Percentiles rank a stretch among this genome's conserved stretches.
Evolutionary conservation across 2,329 filamentous ascomycete species (phyloP).

Genomic region (Aspergillus versicolor): DNA sequence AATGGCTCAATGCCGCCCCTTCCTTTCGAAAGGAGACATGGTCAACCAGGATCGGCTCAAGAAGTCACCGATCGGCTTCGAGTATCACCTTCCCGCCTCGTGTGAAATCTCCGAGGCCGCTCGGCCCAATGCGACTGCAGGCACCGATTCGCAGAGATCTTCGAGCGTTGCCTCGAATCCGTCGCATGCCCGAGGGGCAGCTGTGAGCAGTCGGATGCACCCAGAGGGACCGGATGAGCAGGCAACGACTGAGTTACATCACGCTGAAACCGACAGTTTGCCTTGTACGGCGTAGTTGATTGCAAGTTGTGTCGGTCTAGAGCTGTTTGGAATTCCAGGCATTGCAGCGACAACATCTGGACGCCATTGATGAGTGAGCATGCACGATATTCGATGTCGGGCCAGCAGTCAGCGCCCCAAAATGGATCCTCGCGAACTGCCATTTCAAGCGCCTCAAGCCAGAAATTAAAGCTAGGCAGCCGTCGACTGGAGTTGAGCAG

Average conservation of each 20-base stretch:
- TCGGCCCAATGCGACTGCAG: conserved; percentile 20
- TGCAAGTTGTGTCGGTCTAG: conserved; percentile 23
- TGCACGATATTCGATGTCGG: conserved; percentile 42
- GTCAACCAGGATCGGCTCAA: conserved; percentile 2
- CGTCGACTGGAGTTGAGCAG: conserved; percentile 18
- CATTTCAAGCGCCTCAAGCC: conserved; percentile 37
- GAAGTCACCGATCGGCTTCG: conserved; percentile 26
- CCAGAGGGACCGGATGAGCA: conserved; percentile 25
- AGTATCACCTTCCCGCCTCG: conserved; percentile 17
- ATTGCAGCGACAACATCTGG: conserved; percentile 40
- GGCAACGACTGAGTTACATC: conserved; percentile 23
- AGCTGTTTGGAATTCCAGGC: conserved; percentile 34
- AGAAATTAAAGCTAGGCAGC: conserved; percentile 38
- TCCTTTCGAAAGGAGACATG: not conserved
- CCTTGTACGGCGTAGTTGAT: conserved; percentile 19
- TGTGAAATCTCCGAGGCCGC: conserved; percentile 20
- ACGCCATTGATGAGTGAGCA: conserved; percentile 38
- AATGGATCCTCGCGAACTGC: conserved; percentile 45
- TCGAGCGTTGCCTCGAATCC: conserved; percentile 29
- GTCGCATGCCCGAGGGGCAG: conserved; percentile 35
- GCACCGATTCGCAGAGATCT: conserved; percentile 19
- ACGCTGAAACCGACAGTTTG: conserved; percentile 18
- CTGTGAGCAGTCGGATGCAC: conserved; percentile 31
- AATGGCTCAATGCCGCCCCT: not conserved
- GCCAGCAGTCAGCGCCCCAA: conserved; percentile 45